Percentiles rank a stretch among this genome's conserved stretches.
These are phyloP conservation scores for Emmonsiellopsis sp. DNA, from an alignment of 2,329 filamentous ascomycete genomes.

Conservation along the genomic window DNA sequence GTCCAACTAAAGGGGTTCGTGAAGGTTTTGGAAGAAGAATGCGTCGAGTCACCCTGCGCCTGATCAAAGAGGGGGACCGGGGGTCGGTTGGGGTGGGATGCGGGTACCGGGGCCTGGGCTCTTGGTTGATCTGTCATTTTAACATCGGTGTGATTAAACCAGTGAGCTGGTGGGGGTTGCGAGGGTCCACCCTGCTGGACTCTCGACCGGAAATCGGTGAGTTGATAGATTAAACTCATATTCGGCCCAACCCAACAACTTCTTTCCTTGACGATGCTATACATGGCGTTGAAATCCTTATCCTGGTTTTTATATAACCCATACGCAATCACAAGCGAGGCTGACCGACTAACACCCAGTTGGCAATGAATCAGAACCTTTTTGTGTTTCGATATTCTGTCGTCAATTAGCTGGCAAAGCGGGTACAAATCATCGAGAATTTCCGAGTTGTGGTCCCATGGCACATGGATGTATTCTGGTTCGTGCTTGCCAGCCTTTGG, in stretches of 20 bases:
- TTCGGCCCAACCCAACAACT: constrained; percentile 61
- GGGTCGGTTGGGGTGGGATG: constrained; percentile 1
- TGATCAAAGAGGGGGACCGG: neutral
- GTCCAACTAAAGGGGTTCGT: constrained; percentile 9
- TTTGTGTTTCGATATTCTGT: constrained; percentile 47
- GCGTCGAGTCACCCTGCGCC: neutral
- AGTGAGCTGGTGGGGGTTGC: constrained; percentile 24
- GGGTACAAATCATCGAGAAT: constrained; percentile 53
- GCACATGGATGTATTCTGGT: constrained; percentile 58
- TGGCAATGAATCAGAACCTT: constrained; percentile 57
- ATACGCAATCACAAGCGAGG: constrained; percentile 57
- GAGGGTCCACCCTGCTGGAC: constrained; percentile 24
- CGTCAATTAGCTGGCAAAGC: constrained; percentile 53
- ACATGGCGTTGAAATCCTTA: constrained; percentile 55
- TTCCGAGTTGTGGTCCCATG: constrained; percentile 60
- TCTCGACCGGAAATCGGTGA: constrained; percentile 50
- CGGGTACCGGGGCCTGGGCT: neutral
- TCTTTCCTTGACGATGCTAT: constrained; percentile 52
- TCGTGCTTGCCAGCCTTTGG: constrained; percentile 24
- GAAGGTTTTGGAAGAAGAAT: constrained; percentile 5
- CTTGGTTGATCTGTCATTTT: neutral
- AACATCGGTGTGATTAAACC: constrained; percentile 23
- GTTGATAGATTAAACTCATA: constrained; percentile 60
- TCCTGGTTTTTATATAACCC: constrained; percentile 54
- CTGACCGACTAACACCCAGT: constrained; percentile 55